Conservation (phyloP, 306 rosid genomes). For the Glycine latifolia region DNA sequence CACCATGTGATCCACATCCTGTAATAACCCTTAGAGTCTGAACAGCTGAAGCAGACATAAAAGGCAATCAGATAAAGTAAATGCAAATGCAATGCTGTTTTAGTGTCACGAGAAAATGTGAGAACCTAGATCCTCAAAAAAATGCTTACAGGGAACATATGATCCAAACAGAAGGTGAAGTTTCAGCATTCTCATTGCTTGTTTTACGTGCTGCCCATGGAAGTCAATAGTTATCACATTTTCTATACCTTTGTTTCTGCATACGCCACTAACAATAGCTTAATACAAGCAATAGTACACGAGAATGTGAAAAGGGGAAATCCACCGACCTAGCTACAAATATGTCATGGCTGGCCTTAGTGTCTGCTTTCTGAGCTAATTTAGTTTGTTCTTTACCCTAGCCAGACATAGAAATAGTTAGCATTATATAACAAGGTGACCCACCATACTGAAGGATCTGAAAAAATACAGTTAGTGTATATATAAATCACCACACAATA, state of each 20-base stretch:
- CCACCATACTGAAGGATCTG: background rate
- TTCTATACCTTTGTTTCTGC: constrained; percentile 91
- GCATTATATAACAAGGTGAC: constrained; percentile 18
- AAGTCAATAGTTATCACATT: constrained; percentile 93
- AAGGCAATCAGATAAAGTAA: constrained; percentile 16
- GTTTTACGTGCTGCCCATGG: constrained; percentile 96
- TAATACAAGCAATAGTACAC: constrained; percentile 40
- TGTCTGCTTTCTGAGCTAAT: constrained; percentile 82
- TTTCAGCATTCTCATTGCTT: constrained; percentile 84
- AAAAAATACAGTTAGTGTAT: background rate
- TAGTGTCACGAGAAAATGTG: background rate
- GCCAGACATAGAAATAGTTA: constrained; percentile 45
- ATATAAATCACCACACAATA: constrained; percentile 12
- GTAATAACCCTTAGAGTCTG: constrained; percentile 89
- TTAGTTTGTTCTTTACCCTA: constrained; percentile 78
- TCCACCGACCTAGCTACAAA: constrained; percentile 78
- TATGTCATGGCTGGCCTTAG: constrained; percentile 87
- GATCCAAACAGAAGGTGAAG: constrained; percentile 79
- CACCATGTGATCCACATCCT: constrained; percentile 92
- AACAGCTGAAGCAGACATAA: constrained; percentile 71
- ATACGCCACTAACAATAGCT: constrained; percentile 50
- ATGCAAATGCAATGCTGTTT: constrained; percentile 31
- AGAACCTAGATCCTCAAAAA: constrained; percentile 21
- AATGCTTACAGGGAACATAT: constrained; percentile 75
- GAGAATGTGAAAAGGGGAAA: constrained; percentile 26